Evolutionary conservation across 306 rosid genomes (phyloP), one percentile per base, ranked within the genome.

Genomic region (Acacia confusa): DNA sequence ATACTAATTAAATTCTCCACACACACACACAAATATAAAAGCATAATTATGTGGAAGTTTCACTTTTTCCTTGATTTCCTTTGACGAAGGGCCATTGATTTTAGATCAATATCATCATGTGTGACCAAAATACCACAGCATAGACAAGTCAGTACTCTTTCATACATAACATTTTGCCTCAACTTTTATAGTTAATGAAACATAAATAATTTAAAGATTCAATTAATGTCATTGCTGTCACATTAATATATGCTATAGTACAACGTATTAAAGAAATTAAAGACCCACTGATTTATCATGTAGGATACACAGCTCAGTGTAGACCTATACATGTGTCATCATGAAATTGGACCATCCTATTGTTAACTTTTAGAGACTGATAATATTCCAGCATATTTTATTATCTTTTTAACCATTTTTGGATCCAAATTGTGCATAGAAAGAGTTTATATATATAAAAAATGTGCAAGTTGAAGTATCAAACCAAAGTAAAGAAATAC

Each of bases 281-380:
- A 72, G 70, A 84, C 69, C 67, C 63, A 55, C 52, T 45, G 7
- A 75, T 75, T 77, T 58, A 79, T 75, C 57, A 24, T 47, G 76
- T 22, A 30, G n/a, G 65, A 20, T 17, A 45, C 34, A 57, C 76
- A 63, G n/a, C 7, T 40, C 12, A 57, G 52, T 66, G 68, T 70
- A 80, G 66, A n/a, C 66, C 43, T 52, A 19, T 50, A 66, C 81
- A 85, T 82, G 75, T 75, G 80, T 72, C 84, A 61, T 69, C 70
- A 74, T 84, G 36, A 66, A 72, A 32, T 76, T 87, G 85, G 87
- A 80, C 87, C 78, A 57, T 47, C 87, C 82, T 17, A 15, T 34
- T 15, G 20, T 48, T 15, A 48, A 14, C 15, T 13, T 3, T 48
- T 34, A 34, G 4, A 34, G 5, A 34, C 5, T 5, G 6, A 34